phyloP scores from a whole-genome alignment of 805 yeast species.

The Allodekkera sacchari region DNA sequence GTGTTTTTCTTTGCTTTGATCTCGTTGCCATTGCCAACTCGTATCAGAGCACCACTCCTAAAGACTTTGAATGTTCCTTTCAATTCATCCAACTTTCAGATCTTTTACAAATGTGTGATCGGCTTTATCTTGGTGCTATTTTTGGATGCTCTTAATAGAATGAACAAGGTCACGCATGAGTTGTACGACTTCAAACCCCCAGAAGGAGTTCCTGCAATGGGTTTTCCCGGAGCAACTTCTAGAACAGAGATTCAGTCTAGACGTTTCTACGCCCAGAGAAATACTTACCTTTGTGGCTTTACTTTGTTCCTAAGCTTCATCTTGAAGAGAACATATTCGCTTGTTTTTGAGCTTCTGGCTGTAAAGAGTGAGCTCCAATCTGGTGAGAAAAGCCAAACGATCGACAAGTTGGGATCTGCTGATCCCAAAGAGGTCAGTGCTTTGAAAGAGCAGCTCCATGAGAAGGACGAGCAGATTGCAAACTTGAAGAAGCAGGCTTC shows the following conservation, averaged over 20 bases:
- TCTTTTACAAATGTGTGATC: slow-evolving; percentile 71
- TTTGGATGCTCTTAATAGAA: slow-evolving; percentile 82
- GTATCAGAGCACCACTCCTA: slow-evolving; percentile 60
- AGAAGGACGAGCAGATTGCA: slow-evolving; percentile 57
- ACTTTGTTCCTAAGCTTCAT: slow-evolving; percentile 84
- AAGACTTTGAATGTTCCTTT: slow-evolving; percentile 59
- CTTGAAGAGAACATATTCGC: slow-evolving; percentile 72
- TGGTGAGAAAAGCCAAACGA: slow-evolving; percentile 5
- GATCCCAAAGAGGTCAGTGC: slow-evolving; percentile 32
- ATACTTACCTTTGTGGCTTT: slow-evolving; percentile 92
- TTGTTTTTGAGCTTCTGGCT: slow-evolving; percentile 64
- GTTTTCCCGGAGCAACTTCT: slow-evolving; percentile 32
- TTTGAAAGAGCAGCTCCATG: slow-evolving; percentile 43
- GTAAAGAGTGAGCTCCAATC: slow-evolving; percentile 46
- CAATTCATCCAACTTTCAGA: slow-evolving; percentile 60
- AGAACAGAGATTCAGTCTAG: slow-evolving; percentile 84
- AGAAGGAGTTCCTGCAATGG: slow-evolving; percentile 13
- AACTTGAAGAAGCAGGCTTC: slow-evolving; percentile 67
- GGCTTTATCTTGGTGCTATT: slow-evolving; percentile 80
- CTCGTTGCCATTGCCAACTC: slow-evolving; percentile 80
- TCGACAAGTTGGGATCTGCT: slow-evolving; percentile 18
- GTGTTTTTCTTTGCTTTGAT: slow-evolving; percentile 70
- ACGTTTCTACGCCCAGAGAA: slow-evolving; percentile 92
- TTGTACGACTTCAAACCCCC: slow-evolving; percentile 27
- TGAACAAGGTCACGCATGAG: slow-evolving; percentile 59